Percentiles rank a stretch among this genome's conserved stretches.
Evolutionary conservation across 495 filamentous ascomycete species (phyloP).

Genomic region (Amorphotheca resinae): DNA sequence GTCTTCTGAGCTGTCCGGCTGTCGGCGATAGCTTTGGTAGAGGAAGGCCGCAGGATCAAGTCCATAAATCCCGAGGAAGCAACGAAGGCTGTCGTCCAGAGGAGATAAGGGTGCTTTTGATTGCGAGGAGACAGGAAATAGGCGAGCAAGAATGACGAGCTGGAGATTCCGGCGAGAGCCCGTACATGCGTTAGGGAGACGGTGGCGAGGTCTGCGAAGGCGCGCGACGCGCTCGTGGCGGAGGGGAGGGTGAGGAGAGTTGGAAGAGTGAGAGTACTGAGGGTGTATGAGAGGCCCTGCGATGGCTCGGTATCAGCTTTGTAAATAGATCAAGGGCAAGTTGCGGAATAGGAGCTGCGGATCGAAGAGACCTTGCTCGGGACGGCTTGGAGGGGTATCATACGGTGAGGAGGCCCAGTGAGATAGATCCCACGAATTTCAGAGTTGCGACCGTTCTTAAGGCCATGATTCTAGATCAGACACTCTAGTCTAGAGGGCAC

Average conservation of each 20-base stretch:
- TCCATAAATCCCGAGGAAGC: conserved; percentile 43
- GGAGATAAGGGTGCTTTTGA: conserved; percentile 68
- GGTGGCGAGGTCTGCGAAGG: conserved; percentile 49
- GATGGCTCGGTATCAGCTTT: background rate
- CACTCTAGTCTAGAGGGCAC: background rate
- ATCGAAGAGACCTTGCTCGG: background rate
- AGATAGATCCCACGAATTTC: conserved; percentile 86
- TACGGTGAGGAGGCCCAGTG: conserved; percentile 65
- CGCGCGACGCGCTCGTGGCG: conserved; percentile 48
- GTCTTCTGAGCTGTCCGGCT: conserved; percentile 16
- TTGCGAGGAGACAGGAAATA: conserved; percentile 58
- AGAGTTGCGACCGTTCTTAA: conserved; percentile 53
- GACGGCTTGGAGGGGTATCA: conserved; percentile 36
- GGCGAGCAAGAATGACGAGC: conserved; percentile 54
- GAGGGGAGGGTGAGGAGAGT: conserved; percentile 66
- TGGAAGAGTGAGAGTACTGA: conserved; percentile 59
- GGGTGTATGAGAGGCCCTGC: conserved; percentile 79
- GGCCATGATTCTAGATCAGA: conserved; percentile 38
- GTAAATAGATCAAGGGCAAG: background rate
- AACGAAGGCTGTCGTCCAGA: conserved; percentile 60
- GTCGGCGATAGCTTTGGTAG: conserved; percentile 24
- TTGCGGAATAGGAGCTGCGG: conserved; percentile 9
- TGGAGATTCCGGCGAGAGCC: conserved; percentile 47
- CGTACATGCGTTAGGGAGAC: conserved; percentile 45
- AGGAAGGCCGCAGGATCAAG: conserved; percentile 29